Evolutionary conservation across 1,139 yeast species (phyloP), one percentile per base, ranked within the genome.

Genomic region (Taphrina flavorubra): DNA sequence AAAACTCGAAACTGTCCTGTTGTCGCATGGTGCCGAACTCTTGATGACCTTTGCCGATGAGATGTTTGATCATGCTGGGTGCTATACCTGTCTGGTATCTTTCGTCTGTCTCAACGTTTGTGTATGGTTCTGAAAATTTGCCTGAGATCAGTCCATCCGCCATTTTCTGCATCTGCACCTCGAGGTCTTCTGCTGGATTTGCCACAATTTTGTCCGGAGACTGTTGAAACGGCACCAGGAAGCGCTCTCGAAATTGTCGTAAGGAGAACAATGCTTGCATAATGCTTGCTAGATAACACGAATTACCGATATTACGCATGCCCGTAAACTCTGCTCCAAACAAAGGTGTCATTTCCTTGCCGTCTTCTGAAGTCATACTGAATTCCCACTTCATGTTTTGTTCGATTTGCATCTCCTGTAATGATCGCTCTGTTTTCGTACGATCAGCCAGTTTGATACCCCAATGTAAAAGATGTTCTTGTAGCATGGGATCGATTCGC

Each of bases 331-430:
- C 88, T 51, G 84, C 77, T 1, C 94, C 96, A 79, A 82, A 87
- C 0, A 91, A 79, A 0, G 92, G 91, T 20, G 78, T 76, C 60
- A 90, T 79, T 62, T 84, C 83, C 58, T 84, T 85, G 31, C 97
- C 97, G 71, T 86, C 81, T 1, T 86, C 86, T 57, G 87, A 87
- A 42, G 87, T 87, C 84, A 92, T 85, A 71, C 86, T 85, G 77
- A 95, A 94, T 72, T 92, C 96, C 97, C 97, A 95, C 74, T 88
- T 89, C 79, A 91, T 77, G 77, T 94, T 94, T 76, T 92, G 97
- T 76, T 92, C 97, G 68, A 94, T 84, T 78, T 95, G 96, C 71
- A 94, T 79, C 76, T 94, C 99, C 1, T 92, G 86, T 75, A 95
- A 81, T 44, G 88, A 87, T 79, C 92, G 92, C 76, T 94, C 99